A percentile compares a stretch with the other conserved stretches of the same genome.
Conservation (phyloP, 352 stramenopile genomes). For the Globisporangium apiculatum region DNA sequence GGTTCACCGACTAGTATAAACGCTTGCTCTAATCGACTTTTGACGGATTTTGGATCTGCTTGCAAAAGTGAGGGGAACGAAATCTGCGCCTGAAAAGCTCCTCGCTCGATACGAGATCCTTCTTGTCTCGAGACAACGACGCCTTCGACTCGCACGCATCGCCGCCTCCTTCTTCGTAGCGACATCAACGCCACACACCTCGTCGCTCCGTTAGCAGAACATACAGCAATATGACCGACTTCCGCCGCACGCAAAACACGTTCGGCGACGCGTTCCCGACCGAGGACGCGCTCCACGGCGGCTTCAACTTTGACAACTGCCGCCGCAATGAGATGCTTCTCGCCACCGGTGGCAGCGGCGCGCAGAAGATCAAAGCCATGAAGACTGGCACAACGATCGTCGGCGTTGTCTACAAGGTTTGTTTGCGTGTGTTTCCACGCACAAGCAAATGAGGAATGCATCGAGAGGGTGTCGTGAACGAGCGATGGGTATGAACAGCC, state of each 20-base stretch:
- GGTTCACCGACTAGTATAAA: not conserved
- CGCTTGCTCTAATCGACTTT: conserved; percentile 1
- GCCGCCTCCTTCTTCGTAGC: not conserved
- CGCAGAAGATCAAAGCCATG: conserved; percentile 60
- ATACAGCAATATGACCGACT: conserved; percentile 54
- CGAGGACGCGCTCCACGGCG: conserved; percentile 49
- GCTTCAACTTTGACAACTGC: conserved; percentile 92
- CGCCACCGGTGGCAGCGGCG: conserved; percentile 28
- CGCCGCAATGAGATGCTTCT: conserved; percentile 90
- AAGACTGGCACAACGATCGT: conserved; percentile 98
- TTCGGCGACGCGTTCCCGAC: conserved; percentile 64
- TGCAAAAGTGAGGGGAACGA: conserved; percentile 16
- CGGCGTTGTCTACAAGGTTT: conserved; percentile 92
- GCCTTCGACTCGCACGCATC: not conserved
- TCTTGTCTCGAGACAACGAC: not conserved
- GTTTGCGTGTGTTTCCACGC: not conserved
- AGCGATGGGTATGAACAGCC: too few species aligned
- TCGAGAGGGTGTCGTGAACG: too few species aligned
- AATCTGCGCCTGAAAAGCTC: conserved; percentile 11
- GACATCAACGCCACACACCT: not conserved
- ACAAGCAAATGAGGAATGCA: too few species aligned
- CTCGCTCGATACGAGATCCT: not conserved
- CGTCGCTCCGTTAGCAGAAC: not conserved
- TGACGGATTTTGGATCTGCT: conserved; percentile 11
- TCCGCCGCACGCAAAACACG: conserved; percentile 74